Evolutionary conservation across 768 basidiomycete species (phyloP), one percentile per base, ranked within the genome.

Genomic region (Gyrodon lividus): DNA sequence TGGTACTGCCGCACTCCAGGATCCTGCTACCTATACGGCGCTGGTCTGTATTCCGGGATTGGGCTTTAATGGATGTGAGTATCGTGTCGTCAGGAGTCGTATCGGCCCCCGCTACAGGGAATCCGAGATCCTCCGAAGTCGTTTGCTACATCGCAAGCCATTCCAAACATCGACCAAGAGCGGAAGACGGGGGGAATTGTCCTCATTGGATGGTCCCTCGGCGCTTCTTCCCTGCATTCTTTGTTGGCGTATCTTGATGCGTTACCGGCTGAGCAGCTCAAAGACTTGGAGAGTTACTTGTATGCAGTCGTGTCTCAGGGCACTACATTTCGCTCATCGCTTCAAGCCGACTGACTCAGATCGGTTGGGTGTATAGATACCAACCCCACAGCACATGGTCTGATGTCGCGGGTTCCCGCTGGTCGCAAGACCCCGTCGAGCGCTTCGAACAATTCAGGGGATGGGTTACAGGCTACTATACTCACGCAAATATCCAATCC

Each of bases 121-220:
- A n/a, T 14, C 33, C 12, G 33, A 34, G 5, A 5, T 12, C 34
- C 12, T 4, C 14, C n/a, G 14, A 35, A 35, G 34, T 13, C 34
- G n/a, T 56, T 56, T 20, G 50, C 50, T 23, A 17, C n/a, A 22
- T 45, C 51, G 2, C 44, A 47, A 37, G 13, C 14, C 19, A 43
- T 56, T 30, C 54, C 54, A 8, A 40, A 17, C 2, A 19, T 38
- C 20, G n/a, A 46, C 14, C 40, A 28, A 12, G 39, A 52, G 28
- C 19, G 23, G 10, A 31, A 30, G 24, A 38, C n/a, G 1, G 51
- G 54, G 17, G 54, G 54, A 17, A 47, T 52, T 39, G 14, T 33
- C n/a, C 33, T 56, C 23, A 7, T 43, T 8, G 54, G 54, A 19
- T 56, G 54, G 54, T 56, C 54, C 20, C 17, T 52, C 10, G 54